These are phyloP conservation scores for Cladosporium sphaerospermum DNA, from an alignment of 2,329 filamentous ascomycete species.

Conservation along the genomic window DNA sequence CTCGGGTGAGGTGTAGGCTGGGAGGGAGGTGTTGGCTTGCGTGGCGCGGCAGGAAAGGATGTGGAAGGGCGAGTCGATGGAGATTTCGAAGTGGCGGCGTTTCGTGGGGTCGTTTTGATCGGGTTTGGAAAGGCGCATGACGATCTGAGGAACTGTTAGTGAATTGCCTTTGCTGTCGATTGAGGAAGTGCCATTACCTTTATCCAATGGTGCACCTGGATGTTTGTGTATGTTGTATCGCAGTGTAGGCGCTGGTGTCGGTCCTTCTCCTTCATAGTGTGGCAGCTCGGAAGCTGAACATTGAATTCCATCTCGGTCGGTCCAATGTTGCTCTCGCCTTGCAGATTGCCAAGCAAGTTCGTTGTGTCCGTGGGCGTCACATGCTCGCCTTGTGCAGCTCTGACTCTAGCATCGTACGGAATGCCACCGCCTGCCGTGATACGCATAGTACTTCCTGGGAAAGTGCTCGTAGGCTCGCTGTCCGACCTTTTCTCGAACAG, in stretches of 20 bases:
- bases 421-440: slow-evolving; percentile 77
- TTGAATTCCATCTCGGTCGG: slow-evolving; percentile 93
- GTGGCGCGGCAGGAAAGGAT: slow-evolving; percentile 91
- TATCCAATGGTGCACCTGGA: slow-evolving; percentile 93
- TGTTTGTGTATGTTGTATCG: slow-evolving; percentile 88
- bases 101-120: slow-evolving; percentile 73
- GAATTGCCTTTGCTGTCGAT: neutral
- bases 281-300: slow-evolving; percentile 83
- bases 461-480: slow-evolving; percentile 64
- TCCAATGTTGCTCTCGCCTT: slow-evolving; percentile 69
- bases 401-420: slow-evolving; percentile 54
- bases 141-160: slow-evolving; percentile 53
- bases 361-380: slow-evolving; percentile 49
- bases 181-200: slow-evolving; percentile 57
- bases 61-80: slow-evolving; percentile 91
- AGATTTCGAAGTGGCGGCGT: slow-evolving; percentile 88
- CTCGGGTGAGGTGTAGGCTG: slow-evolving; percentile 64
- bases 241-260: slow-evolving; percentile 65
- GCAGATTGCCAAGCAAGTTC: slow-evolving; percentile 76
- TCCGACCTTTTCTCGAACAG: slow-evolving; percentile 86
- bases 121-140: slow-evolving; percentile 81
- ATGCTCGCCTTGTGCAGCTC: slow-evolving; percentile 51
- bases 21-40: slow-evolving; percentile 78
- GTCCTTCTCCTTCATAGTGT: slow-evolving; percentile 71
- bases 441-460: slow-evolving; percentile 67